Evolutionary conservation across 352 stramenopile genomes (phyloP).

Genomic region (Peronospora destructor): DNA sequence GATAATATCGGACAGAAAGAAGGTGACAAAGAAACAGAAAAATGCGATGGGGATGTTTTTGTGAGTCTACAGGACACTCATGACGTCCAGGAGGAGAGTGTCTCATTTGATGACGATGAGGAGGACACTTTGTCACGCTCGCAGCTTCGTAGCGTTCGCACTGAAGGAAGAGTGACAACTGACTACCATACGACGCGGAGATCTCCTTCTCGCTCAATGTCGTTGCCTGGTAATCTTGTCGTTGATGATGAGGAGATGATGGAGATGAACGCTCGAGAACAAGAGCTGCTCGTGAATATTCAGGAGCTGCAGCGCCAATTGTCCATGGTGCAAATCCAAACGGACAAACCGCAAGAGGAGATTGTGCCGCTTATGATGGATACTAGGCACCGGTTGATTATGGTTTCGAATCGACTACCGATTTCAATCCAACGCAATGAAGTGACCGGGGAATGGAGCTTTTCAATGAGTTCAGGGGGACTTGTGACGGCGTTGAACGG

Average conservation of each 20-base stretch:
- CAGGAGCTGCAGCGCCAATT: slow-evolving; percentile 88
- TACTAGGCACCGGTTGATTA: slow-evolving; percentile 71
- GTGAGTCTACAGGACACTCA: not conserved
- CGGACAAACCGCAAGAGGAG: slow-evolving; percentile 68
- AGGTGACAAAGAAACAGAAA: slow-evolving; percentile 7
- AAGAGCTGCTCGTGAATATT: slow-evolving; percentile 87
- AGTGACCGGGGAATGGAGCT: slow-evolving; percentile 77
- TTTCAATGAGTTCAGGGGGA: slow-evolving; percentile 83
- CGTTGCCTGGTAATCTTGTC: slow-evolving; percentile 20
- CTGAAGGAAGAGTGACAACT: slow-evolving; percentile 1
- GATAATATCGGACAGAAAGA: slow-evolving; percentile 14
- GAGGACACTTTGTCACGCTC: slow-evolving; percentile 9
- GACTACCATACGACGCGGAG: slow-evolving; percentile 13
- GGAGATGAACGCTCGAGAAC: slow-evolving; percentile 77
- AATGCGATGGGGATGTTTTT: not conserved
- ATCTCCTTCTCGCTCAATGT: slow-evolving; percentile 23
- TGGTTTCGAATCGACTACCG: slow-evolving; percentile 88
- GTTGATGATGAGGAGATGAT: slow-evolving; percentile 57
- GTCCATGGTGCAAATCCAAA: slow-evolving; percentile 81
- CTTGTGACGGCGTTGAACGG: slow-evolving; percentile 86
- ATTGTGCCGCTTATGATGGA: slow-evolving; percentile 59
- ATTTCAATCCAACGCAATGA: slow-evolving; percentile 86
- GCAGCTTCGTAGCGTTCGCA: slow-evolving; percentile 5
- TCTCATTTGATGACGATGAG: slow-evolving; percentile 10
- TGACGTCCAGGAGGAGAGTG: slow-evolving; percentile 8